Conservation (phyloP, 1,284 basidiomycete species). For the Tremellales sp. region DNA sequence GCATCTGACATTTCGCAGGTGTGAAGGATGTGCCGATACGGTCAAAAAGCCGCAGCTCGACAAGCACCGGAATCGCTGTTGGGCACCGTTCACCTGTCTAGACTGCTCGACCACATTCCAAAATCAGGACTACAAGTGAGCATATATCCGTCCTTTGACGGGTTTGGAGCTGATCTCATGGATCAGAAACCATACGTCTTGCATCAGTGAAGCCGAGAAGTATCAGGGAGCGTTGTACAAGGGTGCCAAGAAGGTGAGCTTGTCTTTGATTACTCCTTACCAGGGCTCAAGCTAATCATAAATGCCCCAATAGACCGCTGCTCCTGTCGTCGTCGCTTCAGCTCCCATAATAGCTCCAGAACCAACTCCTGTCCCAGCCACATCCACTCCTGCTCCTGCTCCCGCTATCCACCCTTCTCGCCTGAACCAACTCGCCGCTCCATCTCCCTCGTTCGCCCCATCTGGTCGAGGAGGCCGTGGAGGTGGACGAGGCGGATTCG, state of each 20-base stretch:
- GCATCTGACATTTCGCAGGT: conserved; percentile 41
- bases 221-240: conserved; percentile 83
- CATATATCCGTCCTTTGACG: neutral
- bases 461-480: conserved; percentile 1
- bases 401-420: conserved; percentile 40
- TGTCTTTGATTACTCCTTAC: neutral
- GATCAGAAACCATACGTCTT: conserved; percentile 65
- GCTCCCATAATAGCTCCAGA: conserved; percentile 12
- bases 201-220: conserved; percentile 85
- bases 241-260: conserved; percentile 60
- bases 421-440: conserved; percentile 11
- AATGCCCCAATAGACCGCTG: conserved; percentile 3
- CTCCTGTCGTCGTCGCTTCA: conserved; percentile 16
- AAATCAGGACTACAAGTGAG: conserved; percentile 65
- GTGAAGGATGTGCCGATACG: conserved; percentile 69
- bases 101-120: conserved; percentile 80
- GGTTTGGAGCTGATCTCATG: conserved; percentile 10
- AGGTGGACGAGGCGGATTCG: conserved; percentile 12
- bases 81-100: conserved; percentile 67
- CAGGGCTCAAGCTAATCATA: conserved; percentile 7
- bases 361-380: conserved; percentile 8
- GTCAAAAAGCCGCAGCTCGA: conserved; percentile 83
- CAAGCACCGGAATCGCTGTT: conserved; percentile 49
- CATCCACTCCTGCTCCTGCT: conserved; percentile 9
- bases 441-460: neutral